Percentiles rank a stretch among this genome's conserved stretches.
These are phyloP conservation scores for Acanthamoeba lenticulata DNA, from an alignment of 208 protist species.

Conservation along the genomic window DNA sequence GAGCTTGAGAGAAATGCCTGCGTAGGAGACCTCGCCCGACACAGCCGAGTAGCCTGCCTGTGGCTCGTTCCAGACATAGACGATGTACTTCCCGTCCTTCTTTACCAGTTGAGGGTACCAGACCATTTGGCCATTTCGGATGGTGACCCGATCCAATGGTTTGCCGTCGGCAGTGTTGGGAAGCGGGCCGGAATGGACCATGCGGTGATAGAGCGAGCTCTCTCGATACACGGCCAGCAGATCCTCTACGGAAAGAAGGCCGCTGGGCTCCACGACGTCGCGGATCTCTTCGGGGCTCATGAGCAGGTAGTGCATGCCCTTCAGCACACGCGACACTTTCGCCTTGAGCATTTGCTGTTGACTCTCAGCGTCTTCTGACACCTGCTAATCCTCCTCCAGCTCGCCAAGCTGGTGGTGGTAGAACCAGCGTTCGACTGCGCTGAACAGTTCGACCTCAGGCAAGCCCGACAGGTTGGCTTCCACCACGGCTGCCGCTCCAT, in stretches of 20 bases:
- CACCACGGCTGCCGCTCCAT: not conserved
- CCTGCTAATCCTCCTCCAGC: not conserved
- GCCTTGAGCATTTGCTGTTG: not conserved
- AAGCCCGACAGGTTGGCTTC: not conserved
- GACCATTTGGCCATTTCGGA: not conserved
- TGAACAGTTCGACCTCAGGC: not conserved
- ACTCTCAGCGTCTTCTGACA: not conserved
- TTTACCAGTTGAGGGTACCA: not conserved
- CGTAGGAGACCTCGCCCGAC: not conserved
- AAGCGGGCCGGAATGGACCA: not conserved
- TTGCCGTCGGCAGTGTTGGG: too few species aligned
- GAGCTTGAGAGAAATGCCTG: not conserved
- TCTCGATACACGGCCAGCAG: not conserved
- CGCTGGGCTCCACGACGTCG: not conserved
- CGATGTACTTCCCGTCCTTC: not conserved
- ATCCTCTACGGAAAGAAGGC: not conserved
- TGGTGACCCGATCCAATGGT: not conserved
- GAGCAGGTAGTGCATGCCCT: not conserved
- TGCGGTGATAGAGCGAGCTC: not conserved
- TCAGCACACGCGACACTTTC: not conserved
- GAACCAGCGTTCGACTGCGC: not conserved
- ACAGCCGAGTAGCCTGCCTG: not conserved
- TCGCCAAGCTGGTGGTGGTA: not conserved
- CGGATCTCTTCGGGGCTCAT: not conserved
- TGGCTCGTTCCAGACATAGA: not conserved